Percentiles rank a stretch among this genome's conserved stretches.
Conservation (phyloP, 2,329 filamentous ascomycete species). For the Talaromyces sp. region DNA sequence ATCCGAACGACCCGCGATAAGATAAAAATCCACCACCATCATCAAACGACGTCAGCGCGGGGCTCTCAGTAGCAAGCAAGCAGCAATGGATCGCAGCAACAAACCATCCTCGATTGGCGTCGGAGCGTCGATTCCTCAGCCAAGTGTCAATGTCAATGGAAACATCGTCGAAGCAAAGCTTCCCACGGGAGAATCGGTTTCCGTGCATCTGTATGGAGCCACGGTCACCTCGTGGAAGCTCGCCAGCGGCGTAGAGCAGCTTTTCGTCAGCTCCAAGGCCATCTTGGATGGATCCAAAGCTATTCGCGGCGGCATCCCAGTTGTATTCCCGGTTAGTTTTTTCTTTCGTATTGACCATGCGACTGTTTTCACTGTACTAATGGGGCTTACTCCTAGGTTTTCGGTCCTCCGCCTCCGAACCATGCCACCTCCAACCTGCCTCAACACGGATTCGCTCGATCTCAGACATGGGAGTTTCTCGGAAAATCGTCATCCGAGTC, state of each 20-base stretch:
- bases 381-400: constrained; percentile 52
- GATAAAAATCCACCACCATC: not conserved
- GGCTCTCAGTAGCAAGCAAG: constrained; percentile 23
- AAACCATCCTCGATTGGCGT: constrained; percentile 73
- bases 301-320: constrained; percentile 83
- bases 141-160: constrained; percentile 69
- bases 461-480: constrained; percentile 85
- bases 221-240: constrained; percentile 94
- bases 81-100: constrained; percentile 72
- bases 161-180: constrained; percentile 73
- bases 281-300: constrained; percentile 82
- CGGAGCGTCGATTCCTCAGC: constrained; percentile 68
- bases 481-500: constrained; percentile 50
- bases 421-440: constrained; percentile 73
- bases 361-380: not conserved
- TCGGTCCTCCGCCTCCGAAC: constrained; percentile 74
- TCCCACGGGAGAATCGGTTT: constrained; percentile 79
- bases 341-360: not conserved
- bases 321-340: constrained; percentile 79
- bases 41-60: not conserved
- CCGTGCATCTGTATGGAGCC: constrained; percentile 83
- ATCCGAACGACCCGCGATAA: not conserved
- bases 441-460: constrained; percentile 93
- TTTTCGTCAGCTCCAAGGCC: constrained; percentile 78
- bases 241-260: constrained; percentile 69